A percentile compares a stretch with the other conserved stretches of the same genome.
Evolutionary conservation across 345 rosid species (phyloP).

Genomic region (Brassica rapa): DNA sequence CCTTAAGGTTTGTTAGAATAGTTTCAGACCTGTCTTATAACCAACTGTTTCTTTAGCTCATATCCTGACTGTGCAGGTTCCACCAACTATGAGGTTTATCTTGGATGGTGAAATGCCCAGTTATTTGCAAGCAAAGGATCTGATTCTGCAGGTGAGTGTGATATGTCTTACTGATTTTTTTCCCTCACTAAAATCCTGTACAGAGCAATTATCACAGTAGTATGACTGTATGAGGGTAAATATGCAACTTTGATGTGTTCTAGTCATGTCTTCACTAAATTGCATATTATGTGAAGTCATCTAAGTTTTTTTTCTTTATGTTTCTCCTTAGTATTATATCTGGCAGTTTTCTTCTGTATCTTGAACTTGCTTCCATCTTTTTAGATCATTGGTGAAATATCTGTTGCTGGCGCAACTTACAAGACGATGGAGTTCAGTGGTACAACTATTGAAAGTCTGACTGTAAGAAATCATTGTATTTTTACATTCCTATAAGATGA

Average conservation of each 20-base stretch:
- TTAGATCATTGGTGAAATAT: slow-evolving; percentile 96
- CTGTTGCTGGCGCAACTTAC: slow-evolving; percentile 96
- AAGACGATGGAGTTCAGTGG: slow-evolving; percentile 98
- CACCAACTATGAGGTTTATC: slow-evolving; percentile 88
- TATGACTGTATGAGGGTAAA: neutral
- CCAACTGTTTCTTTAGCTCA: slow-evolving; percentile 7
- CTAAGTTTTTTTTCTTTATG: neutral
- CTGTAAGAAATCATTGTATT: slow-evolving; percentile 48
- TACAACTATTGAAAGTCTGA: slow-evolving; percentile 79
- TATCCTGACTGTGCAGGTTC: slow-evolving; percentile 59
- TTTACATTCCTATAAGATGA: neutral
- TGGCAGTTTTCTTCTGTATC: slow-evolving; percentile 5
- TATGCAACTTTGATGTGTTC: neutral
- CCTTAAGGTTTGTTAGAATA: slow-evolving; percentile 65
- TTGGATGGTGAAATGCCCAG: slow-evolving; percentile 98
- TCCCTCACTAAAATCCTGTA: neutral
- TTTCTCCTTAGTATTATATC: neutral
- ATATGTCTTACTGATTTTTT: slow-evolving; percentile 1
- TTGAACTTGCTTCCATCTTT: slow-evolving; percentile 25
- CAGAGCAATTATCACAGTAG: neutral
- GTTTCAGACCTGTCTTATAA: neutral
- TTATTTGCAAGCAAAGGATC: slow-evolving; percentile 90
- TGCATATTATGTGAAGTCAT: slow-evolving; percentile 4
- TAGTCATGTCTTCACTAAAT: slow-evolving; percentile 13
- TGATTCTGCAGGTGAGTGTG: slow-evolving; percentile 86